Evolutionary conservation across 1,139 yeast genomes (phyloP), one percentile per base, ranked within the genome.

Genomic region (Yamadazyma dushanensis): DNA sequence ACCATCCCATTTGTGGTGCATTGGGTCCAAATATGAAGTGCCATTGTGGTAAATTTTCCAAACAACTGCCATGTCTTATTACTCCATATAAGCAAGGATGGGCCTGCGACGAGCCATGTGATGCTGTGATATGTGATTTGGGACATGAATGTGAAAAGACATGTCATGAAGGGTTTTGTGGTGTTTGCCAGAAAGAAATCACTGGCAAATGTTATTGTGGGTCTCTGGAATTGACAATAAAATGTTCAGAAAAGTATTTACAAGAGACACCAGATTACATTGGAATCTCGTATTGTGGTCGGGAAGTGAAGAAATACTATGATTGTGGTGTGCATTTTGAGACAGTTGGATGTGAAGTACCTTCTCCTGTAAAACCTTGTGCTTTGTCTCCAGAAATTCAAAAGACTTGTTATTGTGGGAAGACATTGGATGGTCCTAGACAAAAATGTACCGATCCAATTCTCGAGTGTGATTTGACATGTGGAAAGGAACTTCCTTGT

Each of bases 1-100:
- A 89, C 3, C 97, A 90, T 57, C 82, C 88, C 0, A 67, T 70
- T 16, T 89, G 97, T 64, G 83, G 86, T 17, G 87, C 92, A 21
- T 56, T 83, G 59, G 88, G 92, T 1, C 86, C 92, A 1, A 56
- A 66, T 9, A 63, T 84, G 67, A 66, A 64, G 34, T 89, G 97
- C 59, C 68, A 70, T 26, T 89, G 97, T 66, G 97, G 96, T 2
- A 75, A 73, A 35, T 69, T 74, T 35, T 58, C 70, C 16, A 74
- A 73, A 34, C 95, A 86, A 51, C 62, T 80, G 53, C 94, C 85
- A 5, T 87, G 89, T 65, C 71, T 77, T 30, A 68, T 80, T 40
- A 88, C 90, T 1, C 87, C 86, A 2, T 84, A 83, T 54, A 58
- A 55, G 11, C 61, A 61, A 11, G 89, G 88, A 9, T 85, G 90